Evolutionary conservation across 805 yeast species (phyloP).

Genomic region (Candida broadrunensis): DNA sequence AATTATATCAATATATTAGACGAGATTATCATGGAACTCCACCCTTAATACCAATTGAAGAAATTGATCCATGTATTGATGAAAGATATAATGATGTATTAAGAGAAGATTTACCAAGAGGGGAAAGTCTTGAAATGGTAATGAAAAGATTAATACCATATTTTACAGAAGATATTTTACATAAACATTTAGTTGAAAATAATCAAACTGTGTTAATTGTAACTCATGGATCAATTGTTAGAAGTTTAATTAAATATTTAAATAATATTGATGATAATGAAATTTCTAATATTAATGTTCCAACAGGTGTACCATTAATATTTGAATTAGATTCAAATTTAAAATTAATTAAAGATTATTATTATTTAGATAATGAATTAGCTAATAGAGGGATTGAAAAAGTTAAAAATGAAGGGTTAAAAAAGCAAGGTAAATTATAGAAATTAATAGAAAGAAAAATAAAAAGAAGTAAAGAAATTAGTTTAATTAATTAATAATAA

Average conservation of each 20-base stretch:
- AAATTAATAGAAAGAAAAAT: not conserved
- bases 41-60: constrained; percentile 21
- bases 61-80: constrained; percentile 30
- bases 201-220: constrained; percentile 34
- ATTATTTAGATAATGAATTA: constrained; percentile 39
- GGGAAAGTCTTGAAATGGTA: constrained; percentile 38
- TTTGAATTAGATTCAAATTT: constrained; percentile 36
- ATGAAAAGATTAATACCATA: constrained; percentile 40
- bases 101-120: constrained; percentile 27
- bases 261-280: constrained; percentile 33
- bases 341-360: constrained; percentile 22
- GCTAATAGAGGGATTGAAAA: constrained; percentile 37
- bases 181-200: constrained; percentile 16
- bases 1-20: constrained; percentile 36
- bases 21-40: constrained; percentile 38
- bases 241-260: constrained; percentile 38
- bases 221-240: constrained; percentile 42
- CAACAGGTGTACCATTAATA: constrained; percentile 44
- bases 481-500: too few relatives aligned
- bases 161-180: constrained; percentile 25
- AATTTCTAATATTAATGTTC: constrained; percentile 38
- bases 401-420: constrained; percentile 27
- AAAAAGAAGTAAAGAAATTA: too few relatives aligned
- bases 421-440: constrained; percentile 7
- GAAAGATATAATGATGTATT: constrained; percentile 28